Base-by-base conservation (phyloP, 176 grass and related monocot genomes). In the Paspalum vaginatum region DNA sequence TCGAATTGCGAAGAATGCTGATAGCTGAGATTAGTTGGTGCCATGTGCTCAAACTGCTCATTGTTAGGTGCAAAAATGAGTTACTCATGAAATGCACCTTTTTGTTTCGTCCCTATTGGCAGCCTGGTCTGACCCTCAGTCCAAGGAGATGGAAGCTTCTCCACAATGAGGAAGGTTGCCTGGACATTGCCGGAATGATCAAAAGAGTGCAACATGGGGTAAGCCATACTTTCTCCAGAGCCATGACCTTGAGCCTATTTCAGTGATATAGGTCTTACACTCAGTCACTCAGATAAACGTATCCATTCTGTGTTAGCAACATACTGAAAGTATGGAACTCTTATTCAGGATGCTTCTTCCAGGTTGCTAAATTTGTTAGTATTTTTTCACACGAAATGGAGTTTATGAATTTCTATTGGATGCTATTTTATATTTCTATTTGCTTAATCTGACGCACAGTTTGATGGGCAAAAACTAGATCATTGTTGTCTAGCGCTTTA, bases 91-190 rank as follows among this genome's bases (percentile, higher is more conserved):
- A 32, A 7, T 16, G 7, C 45, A 8, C 11, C 6, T 27, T 47
- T 48, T 0, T n/a, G 58, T 45, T 81, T 67, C 50, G 2, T 51
- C 38, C 59, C 18, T 41, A 73, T 26, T 88, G 80, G 72, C 83
- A 98, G 96, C 92, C 90, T 85, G 86, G 92, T 41, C 91, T 84
- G 57, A 98, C 96, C 12, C 79, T 98, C 17, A 95, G 96, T 75
- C 83, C 87, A 46, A 98, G 63, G 85, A 81, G 92, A 88, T 98
- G 96, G 96, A 85, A 91, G 68, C 75, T 94, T 51, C 93, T 94
- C 24, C 88, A 91, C 73, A 93, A 89, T 15, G 90, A 90, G 76
- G 96, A 95, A 67, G 96, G 96, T 39, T 45, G 57, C 49, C 68
- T 98, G 41, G 92, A 98, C 49, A 87, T 89, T 72, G 86, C 90